These are phyloP conservation scores for Dryas integrifolia DNA, from an alignment of 331 rosid species.

Conservation along the genomic window DNA sequence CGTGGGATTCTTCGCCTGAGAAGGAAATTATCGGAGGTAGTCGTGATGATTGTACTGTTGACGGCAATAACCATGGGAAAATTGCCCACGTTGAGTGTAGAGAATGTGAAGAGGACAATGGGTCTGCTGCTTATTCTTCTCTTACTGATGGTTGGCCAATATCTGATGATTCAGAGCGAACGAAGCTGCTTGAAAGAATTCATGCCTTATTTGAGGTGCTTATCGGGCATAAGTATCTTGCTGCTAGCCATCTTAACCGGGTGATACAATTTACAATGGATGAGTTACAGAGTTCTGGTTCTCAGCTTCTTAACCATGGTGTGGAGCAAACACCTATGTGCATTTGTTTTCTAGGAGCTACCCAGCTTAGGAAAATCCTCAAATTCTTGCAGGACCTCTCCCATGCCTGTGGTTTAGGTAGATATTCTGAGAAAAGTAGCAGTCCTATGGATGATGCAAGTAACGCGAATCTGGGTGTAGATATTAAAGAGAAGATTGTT, in stretches of 20 bases:
- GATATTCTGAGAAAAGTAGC: slow-evolving; percentile 56
- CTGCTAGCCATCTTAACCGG: slow-evolving; percentile 77
- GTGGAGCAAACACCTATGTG: slow-evolving; percentile 75
- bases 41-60: slow-evolving; percentile 32
- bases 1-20: slow-evolving; percentile 47
- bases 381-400: slow-evolving; percentile 87
- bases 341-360: slow-evolving; percentile 84
- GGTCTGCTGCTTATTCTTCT: slow-evolving; percentile 44
- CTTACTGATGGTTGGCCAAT: slow-evolving; percentile 64
- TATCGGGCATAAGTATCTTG: slow-evolving; percentile 68
- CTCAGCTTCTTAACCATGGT: slow-evolving; percentile 69
- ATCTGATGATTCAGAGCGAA: slow-evolving; percentile 76
- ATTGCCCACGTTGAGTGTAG: slow-evolving; percentile 36
- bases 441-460: slow-evolving; percentile 48
- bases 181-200: slow-evolving; percentile 77
- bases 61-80: slow-evolving; percentile 37
- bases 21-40: slow-evolving; percentile 36
- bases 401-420: slow-evolving; percentile 71
- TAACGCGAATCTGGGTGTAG: slow-evolving; percentile 42
- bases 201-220: slow-evolving; percentile 67
- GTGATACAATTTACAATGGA: slow-evolving; percentile 75
- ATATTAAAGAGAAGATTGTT: slow-evolving; percentile 68
- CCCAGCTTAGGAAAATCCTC: slow-evolving; percentile 75
- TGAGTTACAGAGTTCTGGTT: slow-evolving; percentile 76
- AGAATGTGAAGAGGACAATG: slow-evolving; percentile 43